Evolutionary conservation across 768 basidiomycete genomes (phyloP).

Genomic region (Lactarius akahatsu): DNA sequence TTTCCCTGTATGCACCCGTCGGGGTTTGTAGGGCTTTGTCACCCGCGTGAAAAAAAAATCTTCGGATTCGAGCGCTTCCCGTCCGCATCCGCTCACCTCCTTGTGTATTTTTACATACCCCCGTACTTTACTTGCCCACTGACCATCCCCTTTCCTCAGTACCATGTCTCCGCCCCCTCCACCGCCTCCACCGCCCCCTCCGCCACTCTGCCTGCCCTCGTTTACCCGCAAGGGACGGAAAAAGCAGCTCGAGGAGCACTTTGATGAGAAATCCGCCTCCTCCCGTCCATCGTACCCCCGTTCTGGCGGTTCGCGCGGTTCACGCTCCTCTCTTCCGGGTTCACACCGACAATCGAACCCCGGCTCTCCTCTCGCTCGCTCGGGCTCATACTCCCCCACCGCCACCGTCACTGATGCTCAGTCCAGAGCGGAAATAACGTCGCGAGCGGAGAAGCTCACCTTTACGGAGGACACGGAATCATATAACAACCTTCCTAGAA

Average conservation of each 20-base stretch:
- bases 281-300: constrained; percentile 4
- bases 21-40: constrained; percentile 10
- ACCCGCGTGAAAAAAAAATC: background rate
- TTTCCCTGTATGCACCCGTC: constrained; percentile 2
- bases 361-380: constrained; percentile 26
- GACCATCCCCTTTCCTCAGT: background rate
- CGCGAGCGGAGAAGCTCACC: constrained; percentile 24
- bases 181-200: constrained; percentile 20
- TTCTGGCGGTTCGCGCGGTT: constrained; percentile 5
- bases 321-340: constrained; percentile 11
- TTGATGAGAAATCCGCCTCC: constrained; percentile 24
- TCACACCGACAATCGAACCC: constrained; percentile 15
- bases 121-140: background rate
- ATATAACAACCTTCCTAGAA: constrained; percentile 24
- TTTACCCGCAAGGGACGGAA: constrained; percentile 28
- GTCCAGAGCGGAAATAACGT: constrained; percentile 10
- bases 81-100: background rate
- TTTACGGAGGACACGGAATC: constrained; percentile 31
- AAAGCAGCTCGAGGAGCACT: constrained; percentile 16
- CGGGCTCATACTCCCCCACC: constrained; percentile 26
- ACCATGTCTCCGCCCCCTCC: constrained; percentile 27
- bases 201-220: constrained; percentile 28
- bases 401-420: constrained; percentile 27
- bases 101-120: constrained; percentile 12
- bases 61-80: background rate